Evolutionary conservation across 179 eudicot species (phyloP).

Genomic region (Silene coronaria): DNA sequence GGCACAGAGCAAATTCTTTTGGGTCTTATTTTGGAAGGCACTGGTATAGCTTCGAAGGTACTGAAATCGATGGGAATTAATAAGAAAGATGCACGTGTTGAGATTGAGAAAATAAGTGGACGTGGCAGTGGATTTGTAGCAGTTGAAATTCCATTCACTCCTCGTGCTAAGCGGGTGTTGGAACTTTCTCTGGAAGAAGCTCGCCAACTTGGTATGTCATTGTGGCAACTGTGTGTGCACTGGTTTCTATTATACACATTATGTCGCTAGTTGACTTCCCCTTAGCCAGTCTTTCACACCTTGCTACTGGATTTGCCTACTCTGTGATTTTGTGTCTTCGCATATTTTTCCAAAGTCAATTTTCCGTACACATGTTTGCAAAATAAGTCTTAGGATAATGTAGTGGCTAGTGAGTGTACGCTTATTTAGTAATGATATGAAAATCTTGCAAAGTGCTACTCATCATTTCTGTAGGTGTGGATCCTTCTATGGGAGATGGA

Average conservation of each 20-base stretch:
- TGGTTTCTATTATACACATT: no score
- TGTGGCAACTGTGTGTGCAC: neutral
- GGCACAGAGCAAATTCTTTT: slow-evolving; percentile 92
- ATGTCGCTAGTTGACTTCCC: no score
- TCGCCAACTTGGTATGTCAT: slow-evolving; percentile 68
- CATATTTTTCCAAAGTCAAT: neutral
- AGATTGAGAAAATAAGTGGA: slow-evolving; percentile 91
- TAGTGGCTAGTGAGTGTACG: no score
- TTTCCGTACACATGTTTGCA: no score
- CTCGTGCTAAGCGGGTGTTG: slow-evolving; percentile 93
- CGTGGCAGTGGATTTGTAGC: slow-evolving; percentile 89
- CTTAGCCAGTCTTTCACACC: no score
- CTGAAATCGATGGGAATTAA: slow-evolving; percentile 89
- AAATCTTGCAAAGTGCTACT: no score
- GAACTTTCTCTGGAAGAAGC: slow-evolving; percentile 89
- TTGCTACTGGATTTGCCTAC: neutral
- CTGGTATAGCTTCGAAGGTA: slow-evolving; percentile 96
- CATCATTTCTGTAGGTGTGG: no score
- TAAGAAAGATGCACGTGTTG: slow-evolving; percentile 89
- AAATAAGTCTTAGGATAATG: no score
- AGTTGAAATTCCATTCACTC: slow-evolving; percentile 89
- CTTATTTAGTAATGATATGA: no score
- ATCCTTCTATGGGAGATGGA: no score
- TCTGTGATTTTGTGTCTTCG: neutral
- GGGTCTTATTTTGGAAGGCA: slow-evolving; percentile 93